Evolutionary conservation across 805 yeast genomes (phyloP).

Genomic region (Priceomyces castillae): DNA sequence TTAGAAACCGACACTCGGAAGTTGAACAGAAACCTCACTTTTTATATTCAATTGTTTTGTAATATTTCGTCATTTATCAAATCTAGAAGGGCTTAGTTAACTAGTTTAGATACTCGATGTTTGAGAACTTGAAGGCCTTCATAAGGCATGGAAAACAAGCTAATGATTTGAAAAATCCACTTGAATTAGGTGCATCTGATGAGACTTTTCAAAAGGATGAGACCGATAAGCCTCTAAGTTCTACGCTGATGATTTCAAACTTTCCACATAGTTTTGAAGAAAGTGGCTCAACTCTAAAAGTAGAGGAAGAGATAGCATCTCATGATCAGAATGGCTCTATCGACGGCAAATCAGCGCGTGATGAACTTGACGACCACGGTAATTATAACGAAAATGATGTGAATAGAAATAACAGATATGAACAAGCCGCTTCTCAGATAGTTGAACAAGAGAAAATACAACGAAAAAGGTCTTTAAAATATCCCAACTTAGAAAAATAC

Average conservation of each 20-base stretch:
- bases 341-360: background rate
- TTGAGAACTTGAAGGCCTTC: constrained; percentile 55
- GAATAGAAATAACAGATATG: constrained; percentile 10
- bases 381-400: background rate
- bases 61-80: too few species aligned
- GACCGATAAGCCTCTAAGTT: background rate
- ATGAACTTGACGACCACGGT: background rate
- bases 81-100: too few species aligned
- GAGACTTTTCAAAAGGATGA: background rate
- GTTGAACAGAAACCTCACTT: too few species aligned
- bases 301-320: background rate
- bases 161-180: constrained; percentile 26
- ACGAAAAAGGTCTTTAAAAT: constrained; percentile 20
- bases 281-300: background rate
- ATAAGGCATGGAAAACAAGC: constrained; percentile 66
- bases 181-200: background rate
- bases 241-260: background rate
- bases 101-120: too few species aligned
- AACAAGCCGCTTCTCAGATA: constrained; percentile 30
- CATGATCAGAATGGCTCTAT: background rate
- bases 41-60: too few species aligned
- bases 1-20: too few species aligned
- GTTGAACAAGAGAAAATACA: constrained; percentile 35
- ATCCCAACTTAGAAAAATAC: constrained; percentile 42
- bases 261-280: background rate